These are phyloP conservation scores for Rostrohypoxylon terebratum DNA, from an alignment of 495 filamentous ascomycete species.

Conservation along the genomic window DNA sequence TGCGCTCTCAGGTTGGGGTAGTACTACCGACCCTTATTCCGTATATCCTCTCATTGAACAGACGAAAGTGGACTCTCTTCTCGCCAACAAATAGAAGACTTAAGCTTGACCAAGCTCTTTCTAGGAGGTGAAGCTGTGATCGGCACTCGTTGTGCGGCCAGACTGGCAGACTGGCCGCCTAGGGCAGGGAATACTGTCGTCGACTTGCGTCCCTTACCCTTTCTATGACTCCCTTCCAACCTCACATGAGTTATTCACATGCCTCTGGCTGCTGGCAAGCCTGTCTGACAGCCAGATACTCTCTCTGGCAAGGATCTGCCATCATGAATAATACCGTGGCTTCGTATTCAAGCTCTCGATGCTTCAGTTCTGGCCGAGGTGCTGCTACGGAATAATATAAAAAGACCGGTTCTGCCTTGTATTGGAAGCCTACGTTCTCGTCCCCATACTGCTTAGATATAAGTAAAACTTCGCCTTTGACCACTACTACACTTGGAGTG, in stretches of 20 bases:
- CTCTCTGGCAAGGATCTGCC: conserved; percentile 37
- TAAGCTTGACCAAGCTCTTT: conserved; percentile 35
- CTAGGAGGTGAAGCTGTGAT: conserved; percentile 42
- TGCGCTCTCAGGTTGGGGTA: conserved; percentile 11
- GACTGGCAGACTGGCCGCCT: conserved; percentile 35
- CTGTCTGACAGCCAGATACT: conserved; percentile 25
- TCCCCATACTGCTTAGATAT: too few species aligned
- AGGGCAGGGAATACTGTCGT: conserved; percentile 30
- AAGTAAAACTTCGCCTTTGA: conserved; percentile 10
- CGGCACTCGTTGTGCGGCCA: conserved; percentile 37
- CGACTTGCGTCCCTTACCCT: conserved; percentile 24
- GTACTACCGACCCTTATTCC: conserved; percentile 15
- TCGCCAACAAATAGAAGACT: conserved; percentile 23
- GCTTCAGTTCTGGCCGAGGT: background rate
- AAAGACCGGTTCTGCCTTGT: conserved; percentile 14
- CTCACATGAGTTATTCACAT: conserved; percentile 42
- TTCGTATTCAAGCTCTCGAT: conserved; percentile 22
- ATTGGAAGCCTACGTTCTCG: background rate
- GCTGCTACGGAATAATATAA: conserved; percentile 23
- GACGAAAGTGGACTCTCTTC: conserved; percentile 16
- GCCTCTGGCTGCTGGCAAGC: conserved; percentile 20
- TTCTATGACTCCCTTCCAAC: conserved; percentile 34
- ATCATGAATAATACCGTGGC: conserved; percentile 27
- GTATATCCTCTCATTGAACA: conserved; percentile 28
- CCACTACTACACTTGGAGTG: conserved; percentile 4